A percentile compares a stretch with the other conserved stretches of the same genome.
These are phyloP conservation scores for Linum lewisii DNA, from an alignment of 345 rosid species.

Conservation along the genomic window DNA sequence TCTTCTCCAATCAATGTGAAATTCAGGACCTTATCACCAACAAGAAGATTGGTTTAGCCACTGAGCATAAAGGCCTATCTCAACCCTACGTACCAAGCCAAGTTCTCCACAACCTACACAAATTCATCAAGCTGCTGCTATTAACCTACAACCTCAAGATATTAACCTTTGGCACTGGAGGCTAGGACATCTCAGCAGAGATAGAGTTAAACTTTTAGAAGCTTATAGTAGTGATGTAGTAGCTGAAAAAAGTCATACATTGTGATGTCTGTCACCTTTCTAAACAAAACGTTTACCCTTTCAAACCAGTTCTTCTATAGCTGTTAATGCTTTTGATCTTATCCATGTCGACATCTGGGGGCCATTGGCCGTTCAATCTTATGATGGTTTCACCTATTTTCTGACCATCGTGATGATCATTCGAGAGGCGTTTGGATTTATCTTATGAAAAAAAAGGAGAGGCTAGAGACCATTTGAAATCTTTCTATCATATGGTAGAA, in stretches of 20 bases:
- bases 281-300: neutral
- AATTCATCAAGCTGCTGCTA: too few species aligned
- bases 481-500: neutral
- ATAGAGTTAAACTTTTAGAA: too few species aligned
- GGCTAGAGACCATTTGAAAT: neutral
- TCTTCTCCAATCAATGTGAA: neutral
- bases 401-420: neutral
- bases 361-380: neutral
- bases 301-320: neutral
- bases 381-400: neutral
- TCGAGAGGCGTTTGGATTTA: neutral
- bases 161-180: neutral
- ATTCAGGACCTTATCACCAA: neutral
- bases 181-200: neutral
- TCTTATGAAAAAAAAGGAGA: neutral
- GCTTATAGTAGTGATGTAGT: neutral
- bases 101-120: too few species aligned
- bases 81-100: too few species aligned
- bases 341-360: constrained; percentile 1
- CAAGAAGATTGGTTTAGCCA: neutral
- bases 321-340: neutral
- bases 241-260: neutral
- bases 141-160: neutral
- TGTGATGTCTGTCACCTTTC: neutral
- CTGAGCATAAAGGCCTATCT: neutral